A percentile compares a stretch with the other conserved stretches of the same genome.
phyloP scores from a whole-genome alignment of 176 grass and related monocot species.

The Musa acuminata region DNA sequence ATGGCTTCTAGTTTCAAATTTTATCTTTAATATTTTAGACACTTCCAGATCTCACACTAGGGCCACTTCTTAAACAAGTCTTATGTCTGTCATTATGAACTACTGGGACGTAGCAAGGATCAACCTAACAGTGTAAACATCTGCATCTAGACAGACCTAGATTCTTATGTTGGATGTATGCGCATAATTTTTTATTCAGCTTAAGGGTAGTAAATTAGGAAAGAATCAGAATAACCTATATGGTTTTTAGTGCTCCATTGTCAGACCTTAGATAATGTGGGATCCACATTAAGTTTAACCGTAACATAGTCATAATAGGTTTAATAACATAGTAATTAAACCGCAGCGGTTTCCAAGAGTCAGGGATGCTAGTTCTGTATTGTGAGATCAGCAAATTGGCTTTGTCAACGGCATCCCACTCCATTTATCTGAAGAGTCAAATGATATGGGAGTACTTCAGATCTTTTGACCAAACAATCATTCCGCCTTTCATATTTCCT shows the following conservation, averaged over 20 bases:
- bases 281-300: background rate
- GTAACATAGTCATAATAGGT: background rate
- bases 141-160: no score
- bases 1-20: background rate
- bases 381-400: no score
- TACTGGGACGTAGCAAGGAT: no score
- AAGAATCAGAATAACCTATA: background rate
- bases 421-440: background rate
- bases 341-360: background rate
- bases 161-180: no score
- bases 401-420: background rate
- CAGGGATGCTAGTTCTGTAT: background rate
- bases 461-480: background rate
- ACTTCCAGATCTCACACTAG: background rate
- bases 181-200: background rate
- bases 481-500: background rate
- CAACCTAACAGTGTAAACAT: no score
- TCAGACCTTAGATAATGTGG: background rate
- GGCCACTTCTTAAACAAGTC: background rate
- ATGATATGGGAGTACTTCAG: background rate
- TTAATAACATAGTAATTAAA: background rate
- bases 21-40: background rate
- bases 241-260: background rate
- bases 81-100: no score
- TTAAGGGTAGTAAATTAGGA: background rate